A percentile compares a stretch with the other conserved stretches of the same genome.
phyloP scores from a whole-genome alignment of 1,284 basidiomycete genomes.

The Irpex sp. region DNA sequence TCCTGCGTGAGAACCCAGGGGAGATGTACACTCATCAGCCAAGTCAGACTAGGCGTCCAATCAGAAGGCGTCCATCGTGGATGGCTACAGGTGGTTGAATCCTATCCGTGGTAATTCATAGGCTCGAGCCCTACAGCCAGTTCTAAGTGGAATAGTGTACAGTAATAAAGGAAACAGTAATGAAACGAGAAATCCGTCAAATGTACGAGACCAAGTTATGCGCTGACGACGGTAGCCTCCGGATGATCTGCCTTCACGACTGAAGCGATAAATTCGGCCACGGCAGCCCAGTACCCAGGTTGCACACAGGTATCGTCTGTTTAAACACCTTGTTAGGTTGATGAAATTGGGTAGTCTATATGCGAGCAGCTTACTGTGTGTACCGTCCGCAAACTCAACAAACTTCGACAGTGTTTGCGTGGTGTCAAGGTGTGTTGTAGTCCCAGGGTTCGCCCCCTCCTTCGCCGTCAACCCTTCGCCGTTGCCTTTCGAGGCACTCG shows the following conservation, averaged over 20 bases:
- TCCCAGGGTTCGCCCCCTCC: slow-evolving; percentile 10
- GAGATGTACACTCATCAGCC: not conserved
- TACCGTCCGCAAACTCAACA: slow-evolving; percentile 25
- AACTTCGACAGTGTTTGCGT: slow-evolving; percentile 18
- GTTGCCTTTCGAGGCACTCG: slow-evolving; percentile 2
- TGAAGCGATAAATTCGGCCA: slow-evolving; percentile 4
- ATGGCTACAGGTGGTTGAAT: slow-evolving; percentile 5
- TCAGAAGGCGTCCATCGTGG: slow-evolving; percentile 6
- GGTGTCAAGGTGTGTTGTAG: slow-evolving; percentile 11
- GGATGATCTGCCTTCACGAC: slow-evolving; percentile 2
- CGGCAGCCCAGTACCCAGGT: slow-evolving; percentile 5
- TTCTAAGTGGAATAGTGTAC: not conserved
- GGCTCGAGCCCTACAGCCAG: not conserved
- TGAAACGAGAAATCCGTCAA: not conserved
- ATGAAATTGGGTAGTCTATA: not conserved
- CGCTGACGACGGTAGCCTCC: not conserved
- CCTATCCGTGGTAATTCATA: not conserved
- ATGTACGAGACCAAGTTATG: not conserved
- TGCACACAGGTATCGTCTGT: slow-evolving; percentile 7
- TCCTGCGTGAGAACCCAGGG: not conserved
- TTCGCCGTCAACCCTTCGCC: slow-evolving; percentile 1
- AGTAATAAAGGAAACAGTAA: not conserved
- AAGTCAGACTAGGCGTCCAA: not conserved
- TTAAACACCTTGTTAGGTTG: not conserved
- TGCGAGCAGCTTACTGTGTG: slow-evolving; percentile 24